Evolutionary conservation across 352 stramenopile species (phyloP).

Genomic region (Phytophthora kernoviae): DNA sequence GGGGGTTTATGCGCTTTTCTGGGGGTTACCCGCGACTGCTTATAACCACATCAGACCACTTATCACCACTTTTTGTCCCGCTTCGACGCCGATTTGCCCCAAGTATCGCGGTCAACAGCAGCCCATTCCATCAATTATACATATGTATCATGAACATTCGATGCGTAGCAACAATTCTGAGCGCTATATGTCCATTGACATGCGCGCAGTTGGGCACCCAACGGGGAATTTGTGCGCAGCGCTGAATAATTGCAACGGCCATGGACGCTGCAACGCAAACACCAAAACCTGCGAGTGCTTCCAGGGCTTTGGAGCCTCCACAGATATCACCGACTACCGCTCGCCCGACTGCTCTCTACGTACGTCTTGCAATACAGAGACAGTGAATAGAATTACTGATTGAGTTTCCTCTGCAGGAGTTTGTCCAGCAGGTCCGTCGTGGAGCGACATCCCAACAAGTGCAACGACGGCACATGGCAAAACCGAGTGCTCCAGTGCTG

Average conservation of each 20-base stretch:
- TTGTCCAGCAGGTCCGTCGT: constrained; percentile 71
- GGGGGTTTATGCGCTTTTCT: neutral
- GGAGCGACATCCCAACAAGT: constrained; percentile 53
- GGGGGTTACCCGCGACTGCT: too few species aligned
- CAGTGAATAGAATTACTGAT: neutral
- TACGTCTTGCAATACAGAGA: constrained; percentile 16
- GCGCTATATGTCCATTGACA: constrained; percentile 4
- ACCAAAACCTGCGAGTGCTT: constrained; percentile 90
- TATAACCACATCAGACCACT: too few species aligned
- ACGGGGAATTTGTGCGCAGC: constrained; percentile 77
- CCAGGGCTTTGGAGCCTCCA: constrained; percentile 84
- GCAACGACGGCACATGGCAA: constrained; percentile 45
- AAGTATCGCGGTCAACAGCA: too few species aligned
- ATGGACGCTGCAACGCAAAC: constrained; percentile 84
- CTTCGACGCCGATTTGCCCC: too few species aligned
- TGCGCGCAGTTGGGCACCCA: constrained; percentile 47
- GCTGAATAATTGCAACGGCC: constrained; percentile 88
- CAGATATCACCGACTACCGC: constrained; percentile 81
- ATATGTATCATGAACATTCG: too few species aligned
- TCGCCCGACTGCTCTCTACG: constrained; percentile 86
- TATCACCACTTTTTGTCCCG: too few species aligned
- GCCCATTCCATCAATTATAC: too few species aligned
- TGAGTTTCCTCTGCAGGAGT: constrained; percentile 38
- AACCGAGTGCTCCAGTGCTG: constrained; percentile 69
- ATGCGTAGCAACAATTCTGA: neutral